Evolutionary conservation across 352 stramenopile species (phyloP).

Genomic region (Phytophthora cryptogea): DNA sequence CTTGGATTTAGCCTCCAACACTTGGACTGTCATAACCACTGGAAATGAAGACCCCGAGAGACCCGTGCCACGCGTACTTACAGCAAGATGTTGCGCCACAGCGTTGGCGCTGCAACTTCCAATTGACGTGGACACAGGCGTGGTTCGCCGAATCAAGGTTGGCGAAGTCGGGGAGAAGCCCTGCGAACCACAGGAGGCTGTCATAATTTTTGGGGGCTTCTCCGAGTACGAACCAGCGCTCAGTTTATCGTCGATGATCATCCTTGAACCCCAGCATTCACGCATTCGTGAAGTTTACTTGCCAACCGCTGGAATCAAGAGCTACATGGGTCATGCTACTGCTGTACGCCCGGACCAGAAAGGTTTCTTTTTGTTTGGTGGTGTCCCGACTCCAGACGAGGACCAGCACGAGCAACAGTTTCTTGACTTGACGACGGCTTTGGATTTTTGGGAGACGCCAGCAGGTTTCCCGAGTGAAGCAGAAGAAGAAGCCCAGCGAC

Average conservation of each 20-base stretch:
- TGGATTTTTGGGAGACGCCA: conserved; percentile 74
- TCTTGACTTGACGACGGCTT: conserved; percentile 43
- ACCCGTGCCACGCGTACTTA: conserved; percentile 13
- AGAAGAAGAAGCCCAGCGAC: conserved; percentile 30
- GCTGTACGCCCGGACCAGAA: conserved; percentile 40
- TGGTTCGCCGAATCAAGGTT: conserved; percentile 23
- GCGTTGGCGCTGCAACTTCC: conserved; percentile 37
- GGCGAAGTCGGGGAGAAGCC: conserved; percentile 24
- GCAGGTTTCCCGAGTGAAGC: conserved; percentile 31
- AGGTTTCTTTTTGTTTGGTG: conserved; percentile 69
- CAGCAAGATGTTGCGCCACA: conserved; percentile 41
- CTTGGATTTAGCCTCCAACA: conserved; percentile 52
- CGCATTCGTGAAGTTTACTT: conserved; percentile 34
- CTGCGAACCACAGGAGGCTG: conserved; percentile 23
- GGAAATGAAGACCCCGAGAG: conserved; percentile 8
- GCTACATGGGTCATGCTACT: conserved; percentile 53
- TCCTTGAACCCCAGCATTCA: conserved; percentile 44
- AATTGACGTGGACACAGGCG: conserved; percentile 28
- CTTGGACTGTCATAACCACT: conserved; percentile 44
- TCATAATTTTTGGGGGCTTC: conserved; percentile 69
- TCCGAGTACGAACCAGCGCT: conserved; percentile 34
- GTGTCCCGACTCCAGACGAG: conserved; percentile 19
- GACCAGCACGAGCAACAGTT: conserved; percentile 28
- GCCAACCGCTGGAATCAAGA: conserved; percentile 41
- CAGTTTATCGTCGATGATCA: conserved; percentile 34